Base-by-base conservation (phyloP, 768 basidiomycete genomes). In the Auriculariales sp. region DNA sequence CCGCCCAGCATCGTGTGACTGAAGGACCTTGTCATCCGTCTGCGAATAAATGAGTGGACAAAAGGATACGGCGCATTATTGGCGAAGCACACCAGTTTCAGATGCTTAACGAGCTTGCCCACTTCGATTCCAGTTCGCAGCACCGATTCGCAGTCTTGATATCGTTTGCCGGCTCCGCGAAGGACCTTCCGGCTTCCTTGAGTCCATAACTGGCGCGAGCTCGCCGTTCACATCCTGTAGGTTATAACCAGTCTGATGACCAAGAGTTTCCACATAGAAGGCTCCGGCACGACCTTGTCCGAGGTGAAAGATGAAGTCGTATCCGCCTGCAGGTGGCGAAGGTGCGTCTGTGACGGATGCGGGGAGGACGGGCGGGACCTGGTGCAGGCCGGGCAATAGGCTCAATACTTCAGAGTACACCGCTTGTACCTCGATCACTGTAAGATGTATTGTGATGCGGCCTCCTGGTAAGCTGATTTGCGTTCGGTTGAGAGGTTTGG, bases 1-100 rank as follows among this genome's bases (percentile, higher is more conserved):
- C 59, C 82, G 80, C 0, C 83, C 83, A 14, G 82, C 79, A 58
- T 86, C 83, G 71, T 79, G 74, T 2, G 83, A 84, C 17, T 79
- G 72, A 59, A 79, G 78, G 19, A 83, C 77, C 64, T 79, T 71
- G 79, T 83, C 56, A 19, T 44, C 39, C 9, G 19, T 24, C 39
- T 44, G 17, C 27, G 19, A 19, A 12, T 39, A 19, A 19, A 25
- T 22, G 6, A 5, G 17, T 19, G 39, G 22, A 19, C 12, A 25
- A 11, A 7, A 44, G 12, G 15, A 4, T 12, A 0, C 22, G 44
- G 44, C 28, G 28, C 39, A 22, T 10, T 29, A n/a, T 24, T n/a
- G 28, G 31, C 4, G 19, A 24, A 24, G 5, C 77, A 75, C 27
- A 64, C 66, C 50, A 66, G 65, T 58, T 73, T 76, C 49, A 79